A percentile compares a stretch with the other conserved stretches of the same genome.
phyloP scores from a whole-genome alignment of 176 grass and related monocot genomes.

The Calamus simplicifolius region DNA sequence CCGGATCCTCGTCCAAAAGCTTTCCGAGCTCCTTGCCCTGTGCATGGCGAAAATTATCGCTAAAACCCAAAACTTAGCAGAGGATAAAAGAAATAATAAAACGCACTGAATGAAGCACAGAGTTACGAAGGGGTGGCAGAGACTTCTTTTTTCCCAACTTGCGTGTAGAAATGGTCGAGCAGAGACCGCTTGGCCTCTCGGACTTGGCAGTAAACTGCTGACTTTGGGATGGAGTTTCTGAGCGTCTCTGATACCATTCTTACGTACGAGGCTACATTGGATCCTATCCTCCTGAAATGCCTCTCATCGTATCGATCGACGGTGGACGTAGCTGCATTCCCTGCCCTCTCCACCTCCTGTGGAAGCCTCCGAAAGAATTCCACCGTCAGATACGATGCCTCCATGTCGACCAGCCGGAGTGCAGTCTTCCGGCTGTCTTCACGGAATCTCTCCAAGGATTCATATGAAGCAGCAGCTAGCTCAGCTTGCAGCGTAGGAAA shows the following conservation, averaged over 20 bases:
- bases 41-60: constrained; percentile 1
- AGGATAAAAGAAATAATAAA: not conserved
- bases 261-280: constrained; percentile 56
- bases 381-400: constrained; percentile 53
- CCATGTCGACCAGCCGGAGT: constrained; percentile 67
- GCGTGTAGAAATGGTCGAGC: constrained; percentile 48
- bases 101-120: not conserved
- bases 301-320: constrained; percentile 54
- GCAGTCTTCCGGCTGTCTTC: constrained; percentile 55
- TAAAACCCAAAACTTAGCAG: constrained; percentile 2
- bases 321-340: not conserved
- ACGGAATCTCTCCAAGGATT: constrained; percentile 47
- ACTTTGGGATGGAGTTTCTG: constrained; percentile 50
- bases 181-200: constrained; percentile 64
- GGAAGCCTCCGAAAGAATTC: constrained; percentile 70
- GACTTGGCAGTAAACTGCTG: constrained; percentile 64
- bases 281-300: constrained; percentile 63
- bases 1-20: constrained; percentile 61
- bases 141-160: constrained; percentile 56
- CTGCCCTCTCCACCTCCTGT: constrained; percentile 36
- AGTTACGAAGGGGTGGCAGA: not conserved
- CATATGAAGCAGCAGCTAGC: constrained; percentile 38
- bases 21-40: constrained; percentile 42
- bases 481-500: constrained; percentile 61
- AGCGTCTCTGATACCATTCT: constrained; percentile 51